A percentile compares a stretch with the other conserved stretches of the same genome.
Evolutionary conservation across 306 rosid genomes (phyloP).

Genomic region (Rubus idaeus): DNA sequence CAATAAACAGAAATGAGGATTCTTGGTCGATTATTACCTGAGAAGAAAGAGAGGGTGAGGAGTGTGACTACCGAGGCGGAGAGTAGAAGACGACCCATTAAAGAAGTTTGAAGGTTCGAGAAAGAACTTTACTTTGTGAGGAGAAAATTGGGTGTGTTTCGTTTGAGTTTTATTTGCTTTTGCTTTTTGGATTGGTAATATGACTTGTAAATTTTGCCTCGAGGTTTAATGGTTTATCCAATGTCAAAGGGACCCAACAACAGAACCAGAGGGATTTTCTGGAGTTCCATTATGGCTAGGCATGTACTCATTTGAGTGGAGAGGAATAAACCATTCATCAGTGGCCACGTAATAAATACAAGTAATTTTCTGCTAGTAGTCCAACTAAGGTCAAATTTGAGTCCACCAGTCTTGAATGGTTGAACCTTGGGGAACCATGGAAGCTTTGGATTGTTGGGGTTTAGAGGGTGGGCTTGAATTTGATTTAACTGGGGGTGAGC

Average conservation of each 20-base stretch:
- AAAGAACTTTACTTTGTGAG: conserved; percentile 46
- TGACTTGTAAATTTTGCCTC: neutral
- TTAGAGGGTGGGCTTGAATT: too few species aligned
- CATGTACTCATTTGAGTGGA: neutral
- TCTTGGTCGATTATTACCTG: conserved; percentile 43
- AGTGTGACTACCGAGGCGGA: conserved; percentile 35
- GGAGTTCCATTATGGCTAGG: neutral
- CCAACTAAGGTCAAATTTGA: neutral
- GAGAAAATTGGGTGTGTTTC: neutral
- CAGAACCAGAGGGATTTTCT: neutral
- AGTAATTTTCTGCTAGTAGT: neutral
- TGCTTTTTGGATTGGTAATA: neutral
- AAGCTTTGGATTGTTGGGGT: too few species aligned
- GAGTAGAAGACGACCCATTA: conserved; percentile 49
- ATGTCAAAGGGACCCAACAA: neutral
- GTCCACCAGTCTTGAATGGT: neutral
- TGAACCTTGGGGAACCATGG: neutral
- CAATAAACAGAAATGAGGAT: neutral
- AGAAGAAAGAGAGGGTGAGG: conserved; percentile 43
- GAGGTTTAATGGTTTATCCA: neutral
- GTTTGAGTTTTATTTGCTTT: neutral
- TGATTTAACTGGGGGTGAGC: too few species aligned
- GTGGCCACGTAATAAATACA: neutral
- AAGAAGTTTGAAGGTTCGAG: neutral
- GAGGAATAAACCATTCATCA: neutral